phyloP scores from a whole-genome alignment of 2,329 filamentous ascomycete species.

The Sodiomyces alkalinus region DNA sequence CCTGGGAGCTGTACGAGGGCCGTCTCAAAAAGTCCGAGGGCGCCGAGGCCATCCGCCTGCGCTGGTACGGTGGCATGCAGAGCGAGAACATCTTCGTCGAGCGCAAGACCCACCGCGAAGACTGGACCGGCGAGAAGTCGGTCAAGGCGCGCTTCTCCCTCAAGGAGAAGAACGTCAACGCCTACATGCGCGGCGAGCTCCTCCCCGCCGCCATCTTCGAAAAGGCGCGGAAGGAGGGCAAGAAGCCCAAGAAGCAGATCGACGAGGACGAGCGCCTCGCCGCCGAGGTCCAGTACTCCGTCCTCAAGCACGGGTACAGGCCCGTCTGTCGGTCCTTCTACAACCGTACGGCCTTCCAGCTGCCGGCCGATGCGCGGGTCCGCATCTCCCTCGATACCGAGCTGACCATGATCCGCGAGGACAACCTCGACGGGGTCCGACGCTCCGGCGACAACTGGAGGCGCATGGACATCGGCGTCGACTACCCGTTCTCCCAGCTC shows the following conservation, averaged over 20 bases:
- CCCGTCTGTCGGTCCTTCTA: conserved; percentile 95
- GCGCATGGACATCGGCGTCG: conserved; percentile 92
- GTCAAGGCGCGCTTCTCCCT: conserved; percentile 91
- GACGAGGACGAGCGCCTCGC: conserved; percentile 81
- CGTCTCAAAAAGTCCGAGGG: conserved; percentile 96
- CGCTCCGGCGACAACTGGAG: conserved; percentile 85
- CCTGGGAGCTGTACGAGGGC: conserved; percentile 86
- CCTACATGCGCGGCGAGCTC: conserved; percentile 71
- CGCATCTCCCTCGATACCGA: conserved; percentile 96
- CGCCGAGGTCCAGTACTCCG: conserved; percentile 83
- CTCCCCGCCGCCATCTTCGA: conserved; percentile 85
- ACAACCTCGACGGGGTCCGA: conserved; percentile 70
- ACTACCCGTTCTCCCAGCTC: conserved; percentile 84
- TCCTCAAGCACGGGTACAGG: conserved; percentile 71
- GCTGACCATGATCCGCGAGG: conserved; percentile 85
- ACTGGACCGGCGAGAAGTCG: conserved; percentile 98
- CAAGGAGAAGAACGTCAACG: conserved; percentile 96
- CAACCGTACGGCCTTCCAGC: conserved; percentile 93
- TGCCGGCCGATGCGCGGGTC: conserved; percentile 88
- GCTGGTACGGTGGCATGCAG: conserved; percentile 97
- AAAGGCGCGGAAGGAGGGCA: conserved; percentile 88
- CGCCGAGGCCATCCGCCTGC: conserved; percentile 85
- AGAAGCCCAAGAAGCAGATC: conserved; percentile 85
- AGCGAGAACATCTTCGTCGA: conserved; percentile 93
- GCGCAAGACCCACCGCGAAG: conserved; percentile 93